Evolutionary conservation across 2,329 filamentous ascomycete genomes (phyloP).

Genomic region (Fusarium sp.): DNA sequence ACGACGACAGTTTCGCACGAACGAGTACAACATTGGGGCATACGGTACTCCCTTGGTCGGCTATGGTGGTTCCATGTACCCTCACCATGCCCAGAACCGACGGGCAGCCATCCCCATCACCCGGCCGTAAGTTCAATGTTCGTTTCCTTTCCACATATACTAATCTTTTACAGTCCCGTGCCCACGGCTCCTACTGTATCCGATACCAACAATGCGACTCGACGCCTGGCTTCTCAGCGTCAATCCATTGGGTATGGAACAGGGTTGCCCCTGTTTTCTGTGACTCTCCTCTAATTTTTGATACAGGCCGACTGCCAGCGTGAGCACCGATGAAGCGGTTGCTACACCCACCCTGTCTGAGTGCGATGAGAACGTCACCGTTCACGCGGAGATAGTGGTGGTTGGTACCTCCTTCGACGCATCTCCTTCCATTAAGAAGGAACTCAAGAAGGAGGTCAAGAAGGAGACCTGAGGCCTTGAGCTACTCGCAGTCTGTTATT

Average conservation of each 20-base stretch:
- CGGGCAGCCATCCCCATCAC: constrained; percentile 43
- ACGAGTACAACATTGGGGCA: constrained; percentile 87
- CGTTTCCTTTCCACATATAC: neutral
- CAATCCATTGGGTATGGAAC: constrained; percentile 52
- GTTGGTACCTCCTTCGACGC: constrained; percentile 57
- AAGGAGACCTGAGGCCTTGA: constrained; percentile 38
- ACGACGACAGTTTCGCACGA: constrained; percentile 93
- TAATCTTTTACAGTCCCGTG: constrained; percentile 30
- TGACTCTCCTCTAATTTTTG: constrained; percentile 49
- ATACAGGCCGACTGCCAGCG: constrained; percentile 53
- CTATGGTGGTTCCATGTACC: constrained; percentile 56
- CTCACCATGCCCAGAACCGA: constrained; percentile 52
- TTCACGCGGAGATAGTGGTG: constrained; percentile 62
- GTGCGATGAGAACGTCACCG: constrained; percentile 65
- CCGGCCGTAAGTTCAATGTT: constrained; percentile 46
- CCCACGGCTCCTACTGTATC: constrained; percentile 7
- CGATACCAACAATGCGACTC: constrained; percentile 32
- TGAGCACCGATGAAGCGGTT: constrained; percentile 54
- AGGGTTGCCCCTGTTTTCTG: constrained; percentile 37
- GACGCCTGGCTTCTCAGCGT: constrained; percentile 48
- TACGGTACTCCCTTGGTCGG: constrained; percentile 73
- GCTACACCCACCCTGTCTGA: constrained; percentile 58
- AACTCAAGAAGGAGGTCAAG: constrained; percentile 52
- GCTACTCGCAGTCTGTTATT: neutral
- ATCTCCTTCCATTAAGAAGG: constrained; percentile 60